Evolutionary conservation across 768 basidiomycete species (phyloP).

Genomic region (Scleroderma bovista): DNA sequence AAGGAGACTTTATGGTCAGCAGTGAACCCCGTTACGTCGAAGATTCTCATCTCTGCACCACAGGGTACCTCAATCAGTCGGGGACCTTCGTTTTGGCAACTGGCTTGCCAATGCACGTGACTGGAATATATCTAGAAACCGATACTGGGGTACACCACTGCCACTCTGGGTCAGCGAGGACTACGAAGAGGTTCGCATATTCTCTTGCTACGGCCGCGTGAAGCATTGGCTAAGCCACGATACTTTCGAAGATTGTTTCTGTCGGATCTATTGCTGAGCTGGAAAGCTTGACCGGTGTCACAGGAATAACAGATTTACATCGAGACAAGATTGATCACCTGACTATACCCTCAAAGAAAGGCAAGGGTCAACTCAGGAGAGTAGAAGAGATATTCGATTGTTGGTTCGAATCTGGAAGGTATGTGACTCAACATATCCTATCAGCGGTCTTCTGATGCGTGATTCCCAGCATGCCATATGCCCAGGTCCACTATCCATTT

Average conservation of each 20-base stretch:
- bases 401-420: constrained; percentile 99
- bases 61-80: constrained; percentile 89
- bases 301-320: constrained; percentile 84
- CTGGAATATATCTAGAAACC: constrained; percentile 98
- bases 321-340: constrained; percentile 93
- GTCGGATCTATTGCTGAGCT: constrained; percentile 86
- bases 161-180: constrained; percentile 97
- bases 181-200: constrained; percentile 59
- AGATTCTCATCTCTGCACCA: constrained; percentile 2
- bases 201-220: neutral
- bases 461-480: constrained; percentile 87
- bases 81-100: constrained; percentile 91
- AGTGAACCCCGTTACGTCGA: neutral
- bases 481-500: constrained; percentile 95
- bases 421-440: constrained; percentile 13
- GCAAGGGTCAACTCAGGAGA: constrained; percentile 80
- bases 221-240: neutral
- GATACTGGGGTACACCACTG: constrained; percentile 98
- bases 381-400: constrained; percentile 99
- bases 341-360: constrained; percentile 87
- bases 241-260: constrained; percentile 58
- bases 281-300: constrained; percentile 77
- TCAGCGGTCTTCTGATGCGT: neutral
- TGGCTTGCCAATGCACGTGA: constrained; percentile 99
- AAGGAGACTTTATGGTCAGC: constrained; percentile 80